Evolutionary conservation across 768 basidiomycete genomes (phyloP).

Genomic region (Amanita fuliginea): DNA sequence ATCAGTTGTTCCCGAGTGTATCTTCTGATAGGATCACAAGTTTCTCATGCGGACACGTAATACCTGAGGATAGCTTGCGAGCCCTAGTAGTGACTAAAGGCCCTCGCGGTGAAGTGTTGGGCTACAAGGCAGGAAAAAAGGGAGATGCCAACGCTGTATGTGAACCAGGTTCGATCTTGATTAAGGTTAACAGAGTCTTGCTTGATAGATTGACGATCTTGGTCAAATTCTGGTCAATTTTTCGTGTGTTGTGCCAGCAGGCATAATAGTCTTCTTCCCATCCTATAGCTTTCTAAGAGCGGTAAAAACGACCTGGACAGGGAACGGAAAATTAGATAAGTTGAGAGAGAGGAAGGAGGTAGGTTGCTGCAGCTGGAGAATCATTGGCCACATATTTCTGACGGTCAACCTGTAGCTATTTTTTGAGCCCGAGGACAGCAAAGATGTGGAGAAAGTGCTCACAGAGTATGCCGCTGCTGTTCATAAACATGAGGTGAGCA

Average conservation of each 20-base stretch:
- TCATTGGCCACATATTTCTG: not conserved
- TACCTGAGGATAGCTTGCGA: constrained; percentile 69
- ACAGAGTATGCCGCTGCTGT: constrained; percentile 54
- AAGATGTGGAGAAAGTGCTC: constrained; percentile 64
- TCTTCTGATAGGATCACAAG: constrained; percentile 51
- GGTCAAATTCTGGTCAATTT: constrained; percentile 81
- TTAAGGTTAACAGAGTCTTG: not conserved
- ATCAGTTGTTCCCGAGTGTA: constrained; percentile 68
- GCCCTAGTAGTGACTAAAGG: constrained; percentile 67
- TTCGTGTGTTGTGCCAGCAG: constrained; percentile 66
- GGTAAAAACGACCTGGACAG: constrained; percentile 57
- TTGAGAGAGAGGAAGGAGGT: constrained; percentile 70
- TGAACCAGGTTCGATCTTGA: constrained; percentile 6
- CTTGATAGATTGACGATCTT: constrained; percentile 62
- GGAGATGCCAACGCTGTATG: constrained; percentile 53
- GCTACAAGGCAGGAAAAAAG: constrained; percentile 75
- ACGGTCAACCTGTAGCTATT: constrained; percentile 47
- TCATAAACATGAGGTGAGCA: not conserved
- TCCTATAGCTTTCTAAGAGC: constrained; percentile 76
- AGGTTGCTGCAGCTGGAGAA: not conserved
- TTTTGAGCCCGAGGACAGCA: constrained; percentile 70
- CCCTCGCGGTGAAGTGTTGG: constrained; percentile 60
- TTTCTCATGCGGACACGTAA: constrained; percentile 90
- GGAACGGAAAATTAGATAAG: constrained; percentile 48
- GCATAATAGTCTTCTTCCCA: constrained; percentile 90